A percentile compares a stretch with the other conserved stretches of the same genome.
phyloP scores from a whole-genome alignment of 176 grass and related monocot species.

The Pontederia paniculata region DNA sequence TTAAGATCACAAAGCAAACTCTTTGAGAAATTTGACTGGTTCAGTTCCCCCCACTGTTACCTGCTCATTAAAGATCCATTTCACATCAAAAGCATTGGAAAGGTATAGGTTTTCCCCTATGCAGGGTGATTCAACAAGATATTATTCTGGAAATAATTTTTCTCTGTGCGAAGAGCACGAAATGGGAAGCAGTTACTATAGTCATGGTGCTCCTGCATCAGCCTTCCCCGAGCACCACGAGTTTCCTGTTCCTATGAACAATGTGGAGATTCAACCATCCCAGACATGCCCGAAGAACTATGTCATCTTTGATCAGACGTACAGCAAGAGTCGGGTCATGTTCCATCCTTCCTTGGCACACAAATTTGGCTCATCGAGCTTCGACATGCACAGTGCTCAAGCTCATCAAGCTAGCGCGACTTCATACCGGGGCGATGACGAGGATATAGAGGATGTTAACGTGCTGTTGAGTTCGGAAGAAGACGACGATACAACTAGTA shows the following conservation, averaged over 20 bases:
- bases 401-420: constrained; percentile 18
- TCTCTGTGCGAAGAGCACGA: constrained; percentile 26
- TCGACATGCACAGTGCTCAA: constrained; percentile 11
- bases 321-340: no score
- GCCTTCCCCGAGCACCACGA: constrained; percentile 19
- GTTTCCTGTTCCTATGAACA: constrained; percentile 14
- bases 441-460: constrained; percentile 65
- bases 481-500: constrained; percentile 64
- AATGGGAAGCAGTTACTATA: constrained; percentile 23
- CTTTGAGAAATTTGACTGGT: no score
- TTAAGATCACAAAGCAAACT: no score
- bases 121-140: constrained; percentile 46
- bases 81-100: no score
- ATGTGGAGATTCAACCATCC: constrained; percentile 42
- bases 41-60: no score
- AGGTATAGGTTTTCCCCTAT: constrained; percentile 19
- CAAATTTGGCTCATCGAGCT: constrained; percentile 29
- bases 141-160: no score
- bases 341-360: constrained; percentile 37
- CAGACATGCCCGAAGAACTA: constrained; percentile 12
- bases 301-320: no score
- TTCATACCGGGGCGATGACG: constrained; percentile 11
- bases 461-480: constrained; percentile 47
- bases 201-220: constrained; percentile 21
- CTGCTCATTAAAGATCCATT: no score